Conservation (phyloP, 768 basidiomycete genomes). For the Chalciporus piperatus region DNA sequence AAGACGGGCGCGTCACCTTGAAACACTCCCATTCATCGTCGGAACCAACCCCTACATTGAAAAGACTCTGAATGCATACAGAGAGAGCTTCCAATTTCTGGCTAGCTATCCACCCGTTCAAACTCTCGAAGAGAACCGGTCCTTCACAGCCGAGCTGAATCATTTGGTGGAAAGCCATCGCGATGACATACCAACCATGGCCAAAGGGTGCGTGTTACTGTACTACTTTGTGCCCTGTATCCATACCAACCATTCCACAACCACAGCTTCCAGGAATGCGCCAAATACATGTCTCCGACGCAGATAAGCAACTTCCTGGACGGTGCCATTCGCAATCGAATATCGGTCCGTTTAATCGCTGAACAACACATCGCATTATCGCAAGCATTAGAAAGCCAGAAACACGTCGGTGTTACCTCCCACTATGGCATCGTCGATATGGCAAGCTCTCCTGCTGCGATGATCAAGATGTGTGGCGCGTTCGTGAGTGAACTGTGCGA, state of each 20-base stretch:
- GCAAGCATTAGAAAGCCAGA: slow-evolving; percentile 51
- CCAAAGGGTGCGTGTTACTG: slow-evolving; percentile 65
- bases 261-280: slow-evolving; percentile 79
- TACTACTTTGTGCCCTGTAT: neutral
- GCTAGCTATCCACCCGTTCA: slow-evolving; percentile 64
- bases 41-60: slow-evolving; percentile 88
- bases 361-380: slow-evolving; percentile 90
- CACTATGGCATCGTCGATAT: slow-evolving; percentile 75
- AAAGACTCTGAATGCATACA: slow-evolving; percentile 63
- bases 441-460: slow-evolving; percentile 64
- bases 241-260: neutral
- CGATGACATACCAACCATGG: slow-evolving; percentile 88
- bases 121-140: slow-evolving; percentile 64
- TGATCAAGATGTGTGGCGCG: slow-evolving; percentile 79
- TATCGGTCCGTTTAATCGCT: slow-evolving; percentile 83
- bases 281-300: slow-evolving; percentile 77
- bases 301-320: slow-evolving; percentile 80
- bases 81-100: slow-evolving; percentile 66
- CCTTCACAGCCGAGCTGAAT: slow-evolving; percentile 66
- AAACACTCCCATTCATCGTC: slow-evolving; percentile 81
- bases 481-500: slow-evolving; percentile 84
- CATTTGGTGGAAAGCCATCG: slow-evolving; percentile 72
- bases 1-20: slow-evolving; percentile 68
- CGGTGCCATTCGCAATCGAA: slow-evolving; percentile 80
- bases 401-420: slow-evolving; percentile 28